Evolutionary conservation across 805 yeast genomes (phyloP).

Genomic region (Wickerhamomyces ciferrii): DNA sequence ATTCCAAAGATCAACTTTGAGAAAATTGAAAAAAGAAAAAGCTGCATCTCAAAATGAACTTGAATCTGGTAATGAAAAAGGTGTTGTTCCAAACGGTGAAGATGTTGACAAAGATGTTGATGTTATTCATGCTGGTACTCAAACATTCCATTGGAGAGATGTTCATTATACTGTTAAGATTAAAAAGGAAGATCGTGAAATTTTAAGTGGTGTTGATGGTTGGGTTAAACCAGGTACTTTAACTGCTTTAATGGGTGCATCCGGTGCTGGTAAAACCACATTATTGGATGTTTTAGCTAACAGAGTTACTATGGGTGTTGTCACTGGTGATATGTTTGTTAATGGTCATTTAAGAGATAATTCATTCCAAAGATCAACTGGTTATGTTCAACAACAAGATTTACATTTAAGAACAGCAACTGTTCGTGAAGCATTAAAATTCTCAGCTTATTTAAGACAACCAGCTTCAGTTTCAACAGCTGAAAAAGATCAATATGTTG

Average conservation of each 20-base stretch:
- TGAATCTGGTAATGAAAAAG: conserved; percentile 24
- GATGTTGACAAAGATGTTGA: conserved; percentile 17
- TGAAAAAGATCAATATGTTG: conserved; percentile 59
- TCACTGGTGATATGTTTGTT: conserved; percentile 58
- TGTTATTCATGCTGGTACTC: conserved; percentile 30
- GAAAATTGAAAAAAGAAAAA: conserved; percentile 37
- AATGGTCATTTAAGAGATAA: conserved; percentile 48
- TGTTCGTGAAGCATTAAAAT: conserved; percentile 60
- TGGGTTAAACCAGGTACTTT: conserved; percentile 82
- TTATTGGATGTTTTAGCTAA: conserved; percentile 66
- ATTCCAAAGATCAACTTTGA: conserved; percentile 46
- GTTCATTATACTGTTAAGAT: conserved; percentile 66
- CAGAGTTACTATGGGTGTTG: conserved; percentile 65
- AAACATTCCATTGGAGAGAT: conserved; percentile 74
- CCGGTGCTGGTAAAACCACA: conserved; percentile 82
- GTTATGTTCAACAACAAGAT: conserved; percentile 75
- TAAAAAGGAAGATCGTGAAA: conserved; percentile 53
- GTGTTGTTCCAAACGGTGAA: conserved; percentile 17
- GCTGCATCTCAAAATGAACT: conserved; percentile 21
- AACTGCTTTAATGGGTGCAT: conserved; percentile 74
- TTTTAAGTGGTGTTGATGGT: conserved; percentile 65
- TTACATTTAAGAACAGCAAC: conserved; percentile 58
- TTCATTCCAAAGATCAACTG: conserved; percentile 55
- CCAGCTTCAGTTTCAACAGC: conserved; percentile 39
- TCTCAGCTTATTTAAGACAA: conserved; percentile 61